These are phyloP conservation scores for Nicotiana otophora DNA, from an alignment of 257 asterid species.

Conservation along the genomic window DNA sequence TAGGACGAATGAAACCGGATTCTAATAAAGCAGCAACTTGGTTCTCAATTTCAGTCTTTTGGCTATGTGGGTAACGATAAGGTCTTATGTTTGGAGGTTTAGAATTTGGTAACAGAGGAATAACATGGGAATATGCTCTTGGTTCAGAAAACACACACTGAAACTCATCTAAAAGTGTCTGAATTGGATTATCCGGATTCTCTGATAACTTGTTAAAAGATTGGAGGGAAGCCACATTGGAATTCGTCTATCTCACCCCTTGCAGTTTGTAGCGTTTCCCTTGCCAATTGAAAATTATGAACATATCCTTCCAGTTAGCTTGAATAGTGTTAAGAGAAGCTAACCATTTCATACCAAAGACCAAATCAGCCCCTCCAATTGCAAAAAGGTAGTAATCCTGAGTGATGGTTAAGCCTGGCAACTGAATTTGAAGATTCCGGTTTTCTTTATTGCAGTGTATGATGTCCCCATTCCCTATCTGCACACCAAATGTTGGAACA, in stretches of 20 bases:
- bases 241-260: too few relatives aligned
- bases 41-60: too few relatives aligned
- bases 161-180: not conserved
- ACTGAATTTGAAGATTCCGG: too few relatives aligned
- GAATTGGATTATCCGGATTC: not conserved
- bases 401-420: not conserved
- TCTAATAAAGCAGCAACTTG: too few relatives aligned
- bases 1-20: not conserved
- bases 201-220: not conserved
- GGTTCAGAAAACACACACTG: not conserved
- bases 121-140: not conserved
- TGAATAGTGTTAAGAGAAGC: conserved; percentile 11
- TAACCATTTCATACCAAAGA: conserved; percentile 14
- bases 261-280: not conserved
- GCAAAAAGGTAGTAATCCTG: conserved; percentile 1
- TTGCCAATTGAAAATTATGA: not conserved
- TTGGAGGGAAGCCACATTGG: not conserved
- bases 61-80: too few relatives aligned
- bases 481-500: not conserved
- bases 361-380: conserved; percentile 3
- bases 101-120: too few relatives aligned
- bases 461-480: not conserved
- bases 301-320: conserved; percentile 16
- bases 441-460: not conserved
- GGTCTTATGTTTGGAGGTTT: too few relatives aligned